Evolutionary conservation across 129 eudicot genomes (phyloP), one percentile per base, ranked within the genome.

Genomic region (Gnaphalium uliginosum): DNA sequence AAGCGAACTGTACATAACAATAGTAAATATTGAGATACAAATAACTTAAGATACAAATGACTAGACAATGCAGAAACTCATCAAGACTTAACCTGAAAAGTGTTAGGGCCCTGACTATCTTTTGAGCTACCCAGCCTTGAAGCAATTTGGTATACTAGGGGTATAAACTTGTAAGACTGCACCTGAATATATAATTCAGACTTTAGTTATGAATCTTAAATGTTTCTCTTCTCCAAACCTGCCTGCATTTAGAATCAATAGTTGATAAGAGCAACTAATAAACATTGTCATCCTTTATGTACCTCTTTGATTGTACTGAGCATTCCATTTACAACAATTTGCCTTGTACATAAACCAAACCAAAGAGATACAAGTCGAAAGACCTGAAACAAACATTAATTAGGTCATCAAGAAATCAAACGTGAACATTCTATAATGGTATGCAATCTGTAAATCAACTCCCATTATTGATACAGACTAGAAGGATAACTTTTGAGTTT

Each of bases 291-390:
- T 41, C 51, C 66, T 53, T 39, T 60, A 6, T 33, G 23, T 90
- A 94, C 98, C 97, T 94, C 97, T 77, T 87, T 74, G 53, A 90
- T 91, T 33, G 98, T 89, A 79, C 81, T 67, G 41, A 85, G 82
- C 97, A 94, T 94, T 81, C 84, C 83, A 74, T 84, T 72, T 54
- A 94, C 83, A 76, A 90, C 96, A 68, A 85, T 87, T 81, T 79
- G 87, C 78, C 89, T 88, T 50, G 84, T 78, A 58, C 91, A 85
- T 78, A 94, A 88, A 71, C 86, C 71, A 71, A 94, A 94, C 98
- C 97, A 94, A 65, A 94, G 83, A 32, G 98, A 94, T 69, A 94
- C 91, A 84, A 94, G 97, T 33, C 98, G 97, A 84, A 94, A 94
- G 35, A 94, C 97, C 98, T 93, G 87, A 77, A 76, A 68, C 19